Conservation (phyloP, 371 early-diverging fungal species). For the Capillidium rhysosporum region DNA sequence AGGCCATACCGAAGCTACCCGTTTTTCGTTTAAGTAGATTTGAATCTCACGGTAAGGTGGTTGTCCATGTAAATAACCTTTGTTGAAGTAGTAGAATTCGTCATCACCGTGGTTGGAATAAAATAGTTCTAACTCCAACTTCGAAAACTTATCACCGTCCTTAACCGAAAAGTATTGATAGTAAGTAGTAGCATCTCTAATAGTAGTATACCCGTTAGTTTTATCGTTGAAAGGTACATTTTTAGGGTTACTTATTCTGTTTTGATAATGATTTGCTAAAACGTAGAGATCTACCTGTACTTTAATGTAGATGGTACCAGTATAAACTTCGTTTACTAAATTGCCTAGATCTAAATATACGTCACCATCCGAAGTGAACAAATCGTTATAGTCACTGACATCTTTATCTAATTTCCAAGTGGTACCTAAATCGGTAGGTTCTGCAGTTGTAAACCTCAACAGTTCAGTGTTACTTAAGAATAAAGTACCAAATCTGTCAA, state of each 20-base stretch:
- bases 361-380: not conserved
- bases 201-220: not conserved
- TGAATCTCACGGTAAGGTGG: not conserved
- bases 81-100: not conserved
- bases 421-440: constrained; percentile 1
- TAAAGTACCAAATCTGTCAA: not conserved
- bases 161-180: too few species aligned
- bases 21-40: not conserved
- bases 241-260: not conserved
- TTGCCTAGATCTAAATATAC: not conserved
- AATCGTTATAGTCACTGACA: not conserved
- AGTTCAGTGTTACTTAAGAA: not conserved
- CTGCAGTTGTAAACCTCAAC: constrained; percentile 1
- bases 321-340: constrained; percentile 4
- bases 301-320: not conserved
- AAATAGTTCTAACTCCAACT: not conserved
- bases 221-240: not conserved
- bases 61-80: not conserved
- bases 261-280: not conserved
- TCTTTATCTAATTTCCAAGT: not conserved
- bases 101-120: not conserved
- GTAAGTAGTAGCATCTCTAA: not conserved
- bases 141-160: too few species aligned
- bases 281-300: not conserved
- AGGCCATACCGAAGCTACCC: not conserved